A percentile compares a stretch with the other conserved stretches of the same genome.
Evolutionary conservation across 1,284 basidiomycete genomes (phyloP).

Genomic region (Heterobasidion occidentale): DNA sequence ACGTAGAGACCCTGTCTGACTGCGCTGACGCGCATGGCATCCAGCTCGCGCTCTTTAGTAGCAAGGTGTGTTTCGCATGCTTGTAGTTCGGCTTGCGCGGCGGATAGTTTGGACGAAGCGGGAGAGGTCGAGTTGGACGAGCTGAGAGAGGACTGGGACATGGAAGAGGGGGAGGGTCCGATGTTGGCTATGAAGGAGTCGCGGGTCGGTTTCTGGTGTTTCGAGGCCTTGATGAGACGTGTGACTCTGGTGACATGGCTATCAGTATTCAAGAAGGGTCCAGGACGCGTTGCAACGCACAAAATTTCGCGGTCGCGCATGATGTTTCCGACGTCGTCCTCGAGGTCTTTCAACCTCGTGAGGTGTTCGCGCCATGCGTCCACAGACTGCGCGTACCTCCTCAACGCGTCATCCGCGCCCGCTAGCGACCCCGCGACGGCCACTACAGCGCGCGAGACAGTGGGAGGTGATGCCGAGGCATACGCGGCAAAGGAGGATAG

Average conservation of each 20-base stretch:
- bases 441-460: constrained; percentile 47
- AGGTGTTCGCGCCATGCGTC: constrained; percentile 61
- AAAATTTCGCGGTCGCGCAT: constrained; percentile 71
- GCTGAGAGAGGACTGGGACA: constrained; percentile 25
- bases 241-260: constrained; percentile 43
- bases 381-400: constrained; percentile 47
- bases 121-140: constrained; percentile 26
- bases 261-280: background rate
- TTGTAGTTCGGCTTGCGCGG: constrained; percentile 67
- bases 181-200: constrained; percentile 31
- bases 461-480: constrained; percentile 55
- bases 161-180: constrained; percentile 21
- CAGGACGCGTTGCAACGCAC: constrained; percentile 32
- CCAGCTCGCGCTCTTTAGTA: constrained; percentile 56
- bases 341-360: constrained; percentile 40
- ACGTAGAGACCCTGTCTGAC: constrained; percentile 53
- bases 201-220: constrained; percentile 39
- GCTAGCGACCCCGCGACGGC: constrained; percentile 52
- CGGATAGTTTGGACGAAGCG: constrained; percentile 41
- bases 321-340: constrained; percentile 63
- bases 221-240: constrained; percentile 69
- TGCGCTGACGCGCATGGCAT: constrained; percentile 37
- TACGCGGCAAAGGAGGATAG: constrained; percentile 65
- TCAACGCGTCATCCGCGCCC: constrained; percentile 59
- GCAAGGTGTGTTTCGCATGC: constrained; percentile 71